phyloP scores from a whole-genome alignment of 768 basidiomycete species.

The Dioszegia aurantiaca region DNA sequence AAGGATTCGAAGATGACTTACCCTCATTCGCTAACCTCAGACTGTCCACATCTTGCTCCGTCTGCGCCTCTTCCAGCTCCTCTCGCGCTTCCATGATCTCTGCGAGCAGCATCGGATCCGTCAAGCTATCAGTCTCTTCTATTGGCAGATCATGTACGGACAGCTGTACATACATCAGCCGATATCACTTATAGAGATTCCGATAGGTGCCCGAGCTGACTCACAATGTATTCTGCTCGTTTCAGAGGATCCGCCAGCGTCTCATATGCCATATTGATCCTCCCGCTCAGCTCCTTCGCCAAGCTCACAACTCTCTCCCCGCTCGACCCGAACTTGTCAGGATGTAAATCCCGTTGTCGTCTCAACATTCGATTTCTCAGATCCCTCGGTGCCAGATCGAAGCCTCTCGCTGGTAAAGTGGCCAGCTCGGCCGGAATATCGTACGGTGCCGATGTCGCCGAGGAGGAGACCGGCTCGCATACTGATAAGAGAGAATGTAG shows the following conservation, averaged over 20 bases:
- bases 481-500: constrained; percentile 71
- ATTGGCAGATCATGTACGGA: constrained; percentile 61
- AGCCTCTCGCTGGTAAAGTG: constrained; percentile 51
- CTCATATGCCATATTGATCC: constrained; percentile 80
- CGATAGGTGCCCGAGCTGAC: constrained; percentile 8
- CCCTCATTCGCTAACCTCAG: constrained; percentile 63
- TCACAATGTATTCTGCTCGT: constrained; percentile 72
- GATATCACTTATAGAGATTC: background rate
- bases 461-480: constrained; percentile 55
- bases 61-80: constrained; percentile 65
- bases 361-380: constrained; percentile 67
- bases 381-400: constrained; percentile 62
- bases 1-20: constrained; percentile 54
- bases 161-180: constrained; percentile 52
- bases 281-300: constrained; percentile 67
- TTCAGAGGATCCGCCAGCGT: constrained; percentile 68
- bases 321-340: constrained; percentile 75
- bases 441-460: constrained; percentile 10
- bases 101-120: constrained; percentile 68
- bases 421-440: constrained; percentile 35
- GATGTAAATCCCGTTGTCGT: constrained; percentile 76
- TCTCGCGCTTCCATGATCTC: constrained; percentile 78
- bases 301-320: constrained; percentile 57
- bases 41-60: constrained; percentile 57
- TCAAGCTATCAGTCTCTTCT: constrained; percentile 68